phyloP scores from a whole-genome alignment of 164 flowering plant genomes.

The Saururus chinensis region DNA sequence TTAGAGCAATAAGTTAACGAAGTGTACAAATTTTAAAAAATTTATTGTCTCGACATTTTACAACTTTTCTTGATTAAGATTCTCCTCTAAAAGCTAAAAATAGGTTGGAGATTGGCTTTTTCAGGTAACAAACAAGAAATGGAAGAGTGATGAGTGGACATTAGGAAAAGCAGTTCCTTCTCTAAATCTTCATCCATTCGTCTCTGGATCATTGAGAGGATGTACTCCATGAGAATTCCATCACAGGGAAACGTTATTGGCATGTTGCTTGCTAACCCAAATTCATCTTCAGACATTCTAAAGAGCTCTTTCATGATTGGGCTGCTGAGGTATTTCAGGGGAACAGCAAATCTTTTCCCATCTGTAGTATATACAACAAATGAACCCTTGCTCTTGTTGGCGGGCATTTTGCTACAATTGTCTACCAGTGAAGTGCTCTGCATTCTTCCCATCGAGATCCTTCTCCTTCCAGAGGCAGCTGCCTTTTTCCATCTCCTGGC shows the following conservation, averaged over 20 bases:
- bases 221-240: conserved; percentile 10
- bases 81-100: neutral
- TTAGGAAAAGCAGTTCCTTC: conserved; percentile 8
- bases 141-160: neutral
- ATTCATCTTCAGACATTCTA: conserved; percentile 15
- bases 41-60: neutral
- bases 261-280: conserved; percentile 10
- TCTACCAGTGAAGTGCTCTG: neutral
- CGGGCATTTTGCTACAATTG: neutral
- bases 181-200: conserved; percentile 6
- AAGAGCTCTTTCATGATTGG: conserved; percentile 11
- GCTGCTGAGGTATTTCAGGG: conserved; percentile 9
- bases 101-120: neutral
- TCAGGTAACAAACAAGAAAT: neutral
- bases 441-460: conserved; percentile 3
- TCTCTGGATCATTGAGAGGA: conserved; percentile 5
- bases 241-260: conserved; percentile 18
- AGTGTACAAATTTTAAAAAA: too few species aligned
- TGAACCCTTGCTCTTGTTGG: conserved; percentile 9
- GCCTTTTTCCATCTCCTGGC: conserved; percentile 12
- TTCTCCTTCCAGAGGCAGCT: conserved; percentile 1
- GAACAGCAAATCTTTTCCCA: conserved; percentile 15
- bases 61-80: too few species aligned
- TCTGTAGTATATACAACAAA: conserved; percentile 18
- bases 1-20: too few species aligned